A percentile compares a stretch with the other conserved stretches of the same genome.
phyloP scores from a whole-genome alignment of 2,329 filamentous ascomycete genomes.

The Xylaria sp. region DNA sequence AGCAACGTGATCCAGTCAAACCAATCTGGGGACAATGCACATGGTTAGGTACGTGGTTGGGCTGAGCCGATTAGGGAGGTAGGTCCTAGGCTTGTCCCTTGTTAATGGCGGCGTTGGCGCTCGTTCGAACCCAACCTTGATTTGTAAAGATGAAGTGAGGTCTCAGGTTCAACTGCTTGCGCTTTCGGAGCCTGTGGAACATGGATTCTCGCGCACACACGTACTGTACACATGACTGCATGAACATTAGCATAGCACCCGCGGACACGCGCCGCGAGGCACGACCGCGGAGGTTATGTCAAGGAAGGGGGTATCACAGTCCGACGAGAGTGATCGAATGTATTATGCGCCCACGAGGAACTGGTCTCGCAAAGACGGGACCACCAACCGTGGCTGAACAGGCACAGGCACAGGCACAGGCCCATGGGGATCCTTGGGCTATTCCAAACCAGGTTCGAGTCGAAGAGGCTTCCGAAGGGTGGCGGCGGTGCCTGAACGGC shows the following conservation, averaged over 20 bases:
- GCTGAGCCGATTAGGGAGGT: conserved; percentile 32
- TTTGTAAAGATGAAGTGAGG: conserved; percentile 7
- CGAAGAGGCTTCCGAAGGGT: conserved; percentile 37
- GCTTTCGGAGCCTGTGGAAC: conserved; percentile 23
- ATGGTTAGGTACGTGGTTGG: conserved; percentile 36
- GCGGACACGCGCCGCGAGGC: conserved; percentile 28
- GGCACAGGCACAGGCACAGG: not conserved
- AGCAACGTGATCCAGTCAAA: conserved; percentile 38
- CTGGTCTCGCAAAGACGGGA: conserved; percentile 26
- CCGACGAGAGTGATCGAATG: conserved; percentile 12
- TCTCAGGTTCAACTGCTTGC: conserved; percentile 24
- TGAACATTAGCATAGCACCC: not conserved
- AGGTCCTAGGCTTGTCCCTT: conserved; percentile 12
- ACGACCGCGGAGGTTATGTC: conserved; percentile 25
- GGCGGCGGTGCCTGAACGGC: conserved; percentile 41
- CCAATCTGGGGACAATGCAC: conserved; percentile 23
- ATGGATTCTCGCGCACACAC: conserved; percentile 25
- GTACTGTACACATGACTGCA: not conserved
- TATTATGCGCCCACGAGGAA: conserved; percentile 22
- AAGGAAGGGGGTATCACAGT: conserved; percentile 26
- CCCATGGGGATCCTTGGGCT: conserved; percentile 13
- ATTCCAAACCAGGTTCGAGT: conserved; percentile 26
- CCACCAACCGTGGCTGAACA: conserved; percentile 27
- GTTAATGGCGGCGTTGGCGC: conserved; percentile 22
- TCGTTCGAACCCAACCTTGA: conserved; percentile 25